These are phyloP conservation scores for Aspergillus fumigatiaffinis DNA, from an alignment of 2,329 filamentous ascomycete genomes.

Conservation along the genomic window DNA sequence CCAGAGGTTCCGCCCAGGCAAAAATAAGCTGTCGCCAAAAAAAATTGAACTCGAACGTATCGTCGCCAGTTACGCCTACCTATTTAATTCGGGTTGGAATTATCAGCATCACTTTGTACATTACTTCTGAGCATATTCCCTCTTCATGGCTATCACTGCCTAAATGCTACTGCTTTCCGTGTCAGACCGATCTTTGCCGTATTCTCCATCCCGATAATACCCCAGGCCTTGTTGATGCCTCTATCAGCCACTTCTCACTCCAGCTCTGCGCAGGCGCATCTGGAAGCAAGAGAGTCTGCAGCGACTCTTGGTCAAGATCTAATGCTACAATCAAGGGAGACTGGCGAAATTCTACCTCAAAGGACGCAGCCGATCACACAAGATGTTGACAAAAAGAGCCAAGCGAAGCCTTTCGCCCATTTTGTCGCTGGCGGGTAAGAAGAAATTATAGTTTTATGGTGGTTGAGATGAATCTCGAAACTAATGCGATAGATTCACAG, in stretches of 20 bases:
- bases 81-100: background rate
- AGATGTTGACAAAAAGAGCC: conserved; percentile 34
- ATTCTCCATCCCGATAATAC: background rate
- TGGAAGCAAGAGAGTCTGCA: conserved; percentile 12
- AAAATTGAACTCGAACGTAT: background rate
- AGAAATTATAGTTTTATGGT: conserved; percentile 1
- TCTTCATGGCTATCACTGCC: background rate
- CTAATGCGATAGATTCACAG: conserved; percentile 45
- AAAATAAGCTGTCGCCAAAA: background rate
- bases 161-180: background rate
- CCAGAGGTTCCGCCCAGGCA: conserved; percentile 6
- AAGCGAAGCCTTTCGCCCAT: conserved; percentile 80
- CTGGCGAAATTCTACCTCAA: conserved; percentile 33
- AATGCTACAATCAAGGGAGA: conserved; percentile 34
- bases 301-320: conserved; percentile 12
- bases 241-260: conserved; percentile 18
- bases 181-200: background rate
- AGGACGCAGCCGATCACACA: conserved; percentile 15
- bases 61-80: background rate
- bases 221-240: conserved; percentile 15
- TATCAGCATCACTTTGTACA: background rate
- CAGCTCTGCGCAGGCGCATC: conserved; percentile 25
- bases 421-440: conserved; percentile 84
- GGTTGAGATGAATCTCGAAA: background rate
- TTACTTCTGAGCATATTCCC: background rate